These are phyloP conservation scores for Pythium grandisporangium DNA, from an alignment of 352 stramenopile genomes.

Conservation along the genomic window DNA sequence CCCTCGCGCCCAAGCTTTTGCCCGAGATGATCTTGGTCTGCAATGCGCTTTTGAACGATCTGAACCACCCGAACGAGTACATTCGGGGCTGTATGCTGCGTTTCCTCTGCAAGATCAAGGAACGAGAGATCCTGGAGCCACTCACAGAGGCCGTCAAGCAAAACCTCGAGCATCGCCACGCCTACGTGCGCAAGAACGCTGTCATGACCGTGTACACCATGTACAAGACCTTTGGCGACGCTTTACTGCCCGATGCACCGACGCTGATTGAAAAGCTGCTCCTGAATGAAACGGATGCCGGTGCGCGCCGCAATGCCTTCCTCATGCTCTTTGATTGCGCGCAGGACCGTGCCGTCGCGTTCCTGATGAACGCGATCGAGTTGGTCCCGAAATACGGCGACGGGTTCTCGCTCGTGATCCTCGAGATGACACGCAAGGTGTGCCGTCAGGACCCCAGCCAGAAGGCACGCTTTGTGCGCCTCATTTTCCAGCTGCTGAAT, in stretches of 20 bases:
- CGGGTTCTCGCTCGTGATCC: conserved; percentile 98
- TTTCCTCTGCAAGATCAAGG: conserved; percentile 99
- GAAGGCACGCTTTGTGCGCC: conserved; percentile 98
- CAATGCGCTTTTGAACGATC: conserved; percentile 98
- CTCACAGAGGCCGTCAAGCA: conserved; percentile 91
- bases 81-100: conserved; percentile 98
- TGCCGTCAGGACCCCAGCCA: conserved; percentile 97
- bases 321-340: conserved; percentile 99
- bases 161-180: conserved; percentile 97
- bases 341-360: conserved; percentile 96
- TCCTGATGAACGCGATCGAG: conserved; percentile 96
- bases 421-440: conserved; percentile 98
- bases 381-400: conserved; percentile 93
- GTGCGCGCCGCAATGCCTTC: conserved; percentile 96
- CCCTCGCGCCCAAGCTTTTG: conserved; percentile 88
- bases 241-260: conserved; percentile 95
- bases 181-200: conserved; percentile 99
- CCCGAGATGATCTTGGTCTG: conserved; percentile 99
- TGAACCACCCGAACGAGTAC: conserved; percentile 99
- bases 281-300: conserved; percentile 91
- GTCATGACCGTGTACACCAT: conserved; percentile 97
- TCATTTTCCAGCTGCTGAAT: conserved; percentile 97
- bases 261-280: conserved; percentile 97
- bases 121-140: conserved; percentile 92
- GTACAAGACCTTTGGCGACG: conserved; percentile 92